A percentile compares a stretch with the other conserved stretches of the same genome.
Evolutionary conservation across 2,329 filamentous ascomycete genomes (phyloP).

Genomic region (Emergomyces orientalis): DNA sequence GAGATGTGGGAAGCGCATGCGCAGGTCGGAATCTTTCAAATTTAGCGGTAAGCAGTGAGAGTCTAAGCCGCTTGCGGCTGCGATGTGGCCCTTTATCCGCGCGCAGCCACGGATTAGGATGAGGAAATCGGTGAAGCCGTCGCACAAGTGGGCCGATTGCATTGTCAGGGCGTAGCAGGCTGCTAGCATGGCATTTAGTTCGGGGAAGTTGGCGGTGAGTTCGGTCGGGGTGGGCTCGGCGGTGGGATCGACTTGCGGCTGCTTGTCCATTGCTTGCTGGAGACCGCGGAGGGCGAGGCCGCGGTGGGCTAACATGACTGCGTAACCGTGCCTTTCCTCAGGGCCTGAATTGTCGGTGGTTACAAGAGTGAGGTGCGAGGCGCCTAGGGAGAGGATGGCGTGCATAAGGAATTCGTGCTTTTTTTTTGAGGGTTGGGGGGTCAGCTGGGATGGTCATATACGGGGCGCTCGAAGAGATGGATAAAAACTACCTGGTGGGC

Average conservation of each 20-base stretch:
- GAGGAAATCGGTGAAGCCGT: constrained; percentile 22
- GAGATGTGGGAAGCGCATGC: background rate
- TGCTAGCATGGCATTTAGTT: constrained; percentile 19
- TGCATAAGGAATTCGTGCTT: constrained; percentile 2
- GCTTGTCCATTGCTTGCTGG: background rate
- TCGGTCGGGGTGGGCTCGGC: background rate
- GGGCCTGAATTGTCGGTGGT: background rate
- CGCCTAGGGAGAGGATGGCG: constrained; percentile 3
- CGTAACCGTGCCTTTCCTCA: background rate
- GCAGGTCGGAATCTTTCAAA: background rate
- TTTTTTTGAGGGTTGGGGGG: background rate
- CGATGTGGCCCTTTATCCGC: background rate
- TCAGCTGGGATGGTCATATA: background rate
- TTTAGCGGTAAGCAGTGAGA: background rate
- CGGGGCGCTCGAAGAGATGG: too few species aligned
- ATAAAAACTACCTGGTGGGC: background rate
- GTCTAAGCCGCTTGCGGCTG: background rate
- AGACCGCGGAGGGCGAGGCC: background rate
- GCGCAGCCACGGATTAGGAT: constrained; percentile 20
- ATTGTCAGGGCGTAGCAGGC: constrained; percentile 23
- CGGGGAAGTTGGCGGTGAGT: background rate
- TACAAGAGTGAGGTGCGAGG: background rate
- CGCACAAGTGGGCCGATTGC: constrained; percentile 22
- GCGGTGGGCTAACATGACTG: background rate
- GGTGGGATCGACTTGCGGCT: background rate